Conservation (phyloP, 2,329 filamentous ascomycete species). For the Sporothrix brasiliensis region DNA sequence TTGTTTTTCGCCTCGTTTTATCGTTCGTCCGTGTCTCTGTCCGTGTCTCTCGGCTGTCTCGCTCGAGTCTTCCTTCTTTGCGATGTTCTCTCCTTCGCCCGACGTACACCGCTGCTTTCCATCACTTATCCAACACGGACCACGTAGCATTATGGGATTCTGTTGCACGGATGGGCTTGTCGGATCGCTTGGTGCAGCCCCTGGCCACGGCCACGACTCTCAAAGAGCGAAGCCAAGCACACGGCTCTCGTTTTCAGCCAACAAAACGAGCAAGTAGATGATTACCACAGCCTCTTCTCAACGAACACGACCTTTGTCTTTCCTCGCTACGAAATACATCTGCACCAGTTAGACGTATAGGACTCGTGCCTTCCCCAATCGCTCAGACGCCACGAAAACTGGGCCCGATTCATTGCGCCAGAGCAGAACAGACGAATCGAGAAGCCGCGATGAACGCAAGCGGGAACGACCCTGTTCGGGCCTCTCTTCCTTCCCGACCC, state of each 20-base stretch:
- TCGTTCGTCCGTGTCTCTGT: not conserved
- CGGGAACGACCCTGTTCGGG: not conserved
- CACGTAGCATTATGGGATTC: too few species aligned
- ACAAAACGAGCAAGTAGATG: not conserved
- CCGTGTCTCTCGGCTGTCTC: not conserved
- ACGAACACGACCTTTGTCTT: not conserved
- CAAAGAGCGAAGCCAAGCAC: too few species aligned
- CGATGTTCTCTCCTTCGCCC: not conserved
- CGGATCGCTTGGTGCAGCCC: too few species aligned
- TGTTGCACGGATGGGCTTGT: too few species aligned
- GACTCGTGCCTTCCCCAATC: not conserved
- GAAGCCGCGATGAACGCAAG: not conserved
- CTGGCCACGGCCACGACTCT: too few species aligned
- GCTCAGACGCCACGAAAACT: not conserved
- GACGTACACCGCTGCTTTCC: conserved; percentile 8
- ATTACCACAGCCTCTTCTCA: conserved; percentile 20
- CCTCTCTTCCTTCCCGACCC: not conserved
- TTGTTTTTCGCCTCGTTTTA: not conserved
- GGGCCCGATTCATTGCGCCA: not conserved
- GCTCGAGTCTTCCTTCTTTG: not conserved
- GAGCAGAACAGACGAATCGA: not conserved
- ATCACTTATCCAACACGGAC: too few species aligned
- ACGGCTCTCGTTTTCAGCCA: too few species aligned
- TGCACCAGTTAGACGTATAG: too few species aligned
- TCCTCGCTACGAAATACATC: not conserved